Percentiles rank a stretch among this genome's conserved stretches.
These are phyloP conservation scores for Lactarius sp. DNA, from an alignment of 768 basidiomycete genomes.

Conservation along the genomic window DNA sequence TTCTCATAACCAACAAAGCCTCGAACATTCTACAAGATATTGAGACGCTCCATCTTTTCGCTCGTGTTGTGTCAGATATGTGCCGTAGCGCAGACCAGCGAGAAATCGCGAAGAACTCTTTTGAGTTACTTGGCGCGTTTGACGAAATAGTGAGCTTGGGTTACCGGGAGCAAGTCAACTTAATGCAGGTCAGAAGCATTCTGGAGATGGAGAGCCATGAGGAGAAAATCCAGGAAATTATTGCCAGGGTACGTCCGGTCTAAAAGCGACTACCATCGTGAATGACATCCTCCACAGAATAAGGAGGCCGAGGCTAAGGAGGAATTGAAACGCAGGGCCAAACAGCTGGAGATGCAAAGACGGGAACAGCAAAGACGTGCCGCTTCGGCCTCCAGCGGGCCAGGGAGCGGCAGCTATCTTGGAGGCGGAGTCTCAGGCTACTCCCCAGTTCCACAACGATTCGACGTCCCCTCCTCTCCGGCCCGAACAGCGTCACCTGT, in stretches of 20 bases:
- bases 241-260: conserved; percentile 65
- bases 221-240: conserved; percentile 97
- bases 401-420: conserved; percentile 51
- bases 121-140: conserved; percentile 91
- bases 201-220: conserved; percentile 90
- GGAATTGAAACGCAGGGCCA: conserved; percentile 95
- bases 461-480: conserved; percentile 55
- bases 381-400: conserved; percentile 41
- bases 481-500: conserved; percentile 43
- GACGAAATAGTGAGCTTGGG: conserved; percentile 95
- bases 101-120: conserved; percentile 85
- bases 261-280: not conserved
- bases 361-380: conserved; percentile 86
- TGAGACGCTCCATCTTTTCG: conserved; percentile 90
- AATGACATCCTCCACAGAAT: conserved; percentile 49
- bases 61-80: conserved; percentile 89
- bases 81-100: conserved; percentile 83
- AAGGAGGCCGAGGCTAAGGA: conserved; percentile 99
- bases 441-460: conserved; percentile 59
- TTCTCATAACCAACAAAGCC: conserved; percentile 96
- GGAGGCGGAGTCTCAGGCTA: conserved; percentile 70
- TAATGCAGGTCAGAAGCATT: conserved; percentile 73
- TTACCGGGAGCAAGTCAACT: conserved; percentile 70
- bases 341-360: conserved; percentile 96
- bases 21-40: conserved; percentile 99